A percentile compares a stretch with the other conserved stretches of the same genome.
Conservation (phyloP, 2,329 filamentous ascomycete species). For the Colletotrichum eremochloae region DNA sequence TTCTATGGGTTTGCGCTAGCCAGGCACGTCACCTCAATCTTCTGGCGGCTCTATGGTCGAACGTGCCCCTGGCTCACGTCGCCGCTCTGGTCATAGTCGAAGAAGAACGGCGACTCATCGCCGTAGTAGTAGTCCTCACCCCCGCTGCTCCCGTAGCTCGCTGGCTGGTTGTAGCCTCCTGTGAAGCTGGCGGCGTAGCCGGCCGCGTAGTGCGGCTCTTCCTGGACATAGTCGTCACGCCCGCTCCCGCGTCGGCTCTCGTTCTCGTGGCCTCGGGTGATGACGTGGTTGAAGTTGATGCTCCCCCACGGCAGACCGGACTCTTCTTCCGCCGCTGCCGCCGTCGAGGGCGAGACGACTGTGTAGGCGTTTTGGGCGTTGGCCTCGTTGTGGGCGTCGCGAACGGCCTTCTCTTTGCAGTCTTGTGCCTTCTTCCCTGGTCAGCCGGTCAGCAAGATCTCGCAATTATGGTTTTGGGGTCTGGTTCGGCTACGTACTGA, state of each 20-base stretch:
- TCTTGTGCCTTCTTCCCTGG: constrained; percentile 79
- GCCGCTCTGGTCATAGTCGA: constrained; percentile 42
- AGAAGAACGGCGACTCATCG: constrained; percentile 44
- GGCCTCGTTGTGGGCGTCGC: constrained; percentile 73
- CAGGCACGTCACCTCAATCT: not conserved
- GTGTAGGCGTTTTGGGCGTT: constrained; percentile 75
- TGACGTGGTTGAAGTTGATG: constrained; percentile 70
- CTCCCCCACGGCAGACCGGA: constrained; percentile 81
- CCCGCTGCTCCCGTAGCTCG: constrained; percentile 52
- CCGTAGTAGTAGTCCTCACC: constrained; percentile 53
- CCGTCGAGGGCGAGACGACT: constrained; percentile 65
- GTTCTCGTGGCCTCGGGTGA: constrained; percentile 64
- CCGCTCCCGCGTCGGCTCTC: constrained; percentile 60
- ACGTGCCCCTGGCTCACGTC: constrained; percentile 19
- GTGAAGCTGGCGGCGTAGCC: constrained; percentile 44
- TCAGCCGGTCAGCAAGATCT: not conserved
- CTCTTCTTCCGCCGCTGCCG: constrained; percentile 65
- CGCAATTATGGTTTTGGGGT: not conserved
- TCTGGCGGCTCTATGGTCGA: constrained; percentile 6
- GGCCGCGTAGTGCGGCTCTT: constrained; percentile 50
- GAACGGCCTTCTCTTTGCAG: constrained; percentile 74
- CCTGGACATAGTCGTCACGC: constrained; percentile 52
- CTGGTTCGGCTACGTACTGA: constrained; percentile 67
- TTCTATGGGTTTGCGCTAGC: no score
- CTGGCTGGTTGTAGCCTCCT: constrained; percentile 44